Conservation (phyloP, 2,329 filamentous ascomycete genomes). For the Immersiporthe knoxdaviesiana region DNA sequence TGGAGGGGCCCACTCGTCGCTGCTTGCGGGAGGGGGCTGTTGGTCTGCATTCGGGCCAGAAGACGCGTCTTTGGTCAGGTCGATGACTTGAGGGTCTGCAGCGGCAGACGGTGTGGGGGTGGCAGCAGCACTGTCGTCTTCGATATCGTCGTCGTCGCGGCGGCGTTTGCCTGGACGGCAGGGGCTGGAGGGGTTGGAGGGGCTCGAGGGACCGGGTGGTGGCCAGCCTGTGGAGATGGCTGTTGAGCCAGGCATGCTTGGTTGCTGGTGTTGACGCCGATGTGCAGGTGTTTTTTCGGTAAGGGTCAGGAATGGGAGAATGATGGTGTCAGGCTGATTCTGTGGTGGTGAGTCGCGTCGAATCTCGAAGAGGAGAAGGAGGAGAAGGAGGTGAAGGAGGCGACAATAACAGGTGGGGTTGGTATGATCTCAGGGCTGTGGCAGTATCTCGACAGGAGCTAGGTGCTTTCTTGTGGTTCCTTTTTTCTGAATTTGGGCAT, state of each 20-base stretch:
- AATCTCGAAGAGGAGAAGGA: background rate
- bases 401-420: background rate
- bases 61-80: background rate
- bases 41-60: conserved; percentile 14
- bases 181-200: conserved; percentile 8
- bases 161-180: conserved; percentile 19
- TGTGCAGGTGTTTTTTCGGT: too few relatives aligned
- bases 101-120: conserved; percentile 9
- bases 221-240: conserved; percentile 3
- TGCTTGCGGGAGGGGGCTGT: conserved; percentile 29
- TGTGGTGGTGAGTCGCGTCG: background rate
- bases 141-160: conserved; percentile 11
- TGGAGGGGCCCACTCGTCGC: conserved; percentile 31
- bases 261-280: background rate
- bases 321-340: background rate
- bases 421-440: background rate
- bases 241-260: conserved; percentile 9
- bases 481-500: background rate
- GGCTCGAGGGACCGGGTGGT: background rate
- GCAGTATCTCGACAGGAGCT: background rate
- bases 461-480: background rate
- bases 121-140: background rate
- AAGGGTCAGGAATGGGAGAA: background rate
- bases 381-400: background rate
- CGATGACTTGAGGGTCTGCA: conserved; percentile 9